Conservation (phyloP, 2,329 filamentous ascomycete species). For the Diaporthe caulivora region DNA sequence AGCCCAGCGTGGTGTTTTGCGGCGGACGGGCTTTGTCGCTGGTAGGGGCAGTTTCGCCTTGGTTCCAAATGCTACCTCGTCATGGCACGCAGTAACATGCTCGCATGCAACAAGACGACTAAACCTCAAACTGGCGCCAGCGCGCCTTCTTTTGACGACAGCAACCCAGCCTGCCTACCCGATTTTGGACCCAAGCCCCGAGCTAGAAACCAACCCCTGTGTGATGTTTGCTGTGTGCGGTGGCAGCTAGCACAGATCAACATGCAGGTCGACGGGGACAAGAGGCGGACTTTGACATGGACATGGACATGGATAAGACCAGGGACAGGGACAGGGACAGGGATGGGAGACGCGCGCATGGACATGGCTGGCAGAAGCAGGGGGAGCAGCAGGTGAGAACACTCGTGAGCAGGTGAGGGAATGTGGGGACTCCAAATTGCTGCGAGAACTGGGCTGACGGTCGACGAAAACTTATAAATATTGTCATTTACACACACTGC, state of each 20-base stretch:
- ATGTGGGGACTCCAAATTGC: background rate
- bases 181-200: slow-evolving; percentile 1
- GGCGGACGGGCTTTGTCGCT: background rate
- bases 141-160: slow-evolving; percentile 18
- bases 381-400: background rate
- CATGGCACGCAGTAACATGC: slow-evolving; percentile 1
- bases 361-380: slow-evolving; percentile 14
- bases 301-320: background rate
- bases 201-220: background rate
- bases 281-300: slow-evolving; percentile 6
- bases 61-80: slow-evolving; percentile 19
- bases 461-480: background rate
- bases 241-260: slow-evolving; percentile 21
- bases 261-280: slow-evolving; percentile 14
- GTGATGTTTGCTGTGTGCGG: slow-evolving; percentile 11
- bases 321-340: background rate
- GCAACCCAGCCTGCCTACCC: background rate
- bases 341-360: background rate
- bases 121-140: slow-evolving; percentile 25
- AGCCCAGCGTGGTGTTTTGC: slow-evolving; percentile 15
- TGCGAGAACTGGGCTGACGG: background rate
- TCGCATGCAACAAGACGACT: background rate
- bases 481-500: background rate
- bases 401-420: slow-evolving; percentile 8
- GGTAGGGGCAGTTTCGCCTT: slow-evolving; percentile 20